These are phyloP conservation scores for Davidsoniella virescens DNA, from an alignment of 2,329 filamentous ascomycete species.

Conservation along the genomic window DNA sequence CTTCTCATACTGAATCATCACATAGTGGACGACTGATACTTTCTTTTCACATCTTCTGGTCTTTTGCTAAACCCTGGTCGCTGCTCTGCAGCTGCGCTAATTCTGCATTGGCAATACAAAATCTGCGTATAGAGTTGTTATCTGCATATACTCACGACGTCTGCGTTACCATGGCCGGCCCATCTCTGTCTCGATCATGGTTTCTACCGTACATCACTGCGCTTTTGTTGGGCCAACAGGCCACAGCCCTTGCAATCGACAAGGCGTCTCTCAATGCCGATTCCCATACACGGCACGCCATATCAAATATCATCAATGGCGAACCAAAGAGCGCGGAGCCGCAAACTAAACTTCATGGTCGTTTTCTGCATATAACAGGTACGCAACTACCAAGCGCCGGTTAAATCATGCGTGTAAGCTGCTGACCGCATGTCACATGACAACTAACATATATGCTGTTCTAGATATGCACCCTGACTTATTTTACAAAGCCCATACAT, in stretches of 20 bases:
- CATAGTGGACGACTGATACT: background rate
- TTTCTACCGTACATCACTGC: slow-evolving; percentile 2
- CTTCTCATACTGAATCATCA: too few species aligned
- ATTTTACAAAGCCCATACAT: slow-evolving; percentile 67
- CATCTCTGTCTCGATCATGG: slow-evolving; percentile 4
- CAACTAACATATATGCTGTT: slow-evolving; percentile 1
- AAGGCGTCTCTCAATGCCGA: background rate
- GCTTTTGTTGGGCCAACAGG: slow-evolving; percentile 7
- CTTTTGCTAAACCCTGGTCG: background rate
- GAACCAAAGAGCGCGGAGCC: too few species aligned
- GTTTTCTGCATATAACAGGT: slow-evolving; percentile 84
- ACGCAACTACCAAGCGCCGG: slow-evolving; percentile 17
- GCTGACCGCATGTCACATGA: background rate
- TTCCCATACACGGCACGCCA: background rate
- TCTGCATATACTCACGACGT: background rate
- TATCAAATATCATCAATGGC: too few species aligned
- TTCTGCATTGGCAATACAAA: background rate
- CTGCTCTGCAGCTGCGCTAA: background rate
- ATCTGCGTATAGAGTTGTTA: background rate
- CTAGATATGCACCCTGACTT: slow-evolving; percentile 83
- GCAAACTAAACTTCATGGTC: slow-evolving; percentile 37
- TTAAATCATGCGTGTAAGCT: too few species aligned
- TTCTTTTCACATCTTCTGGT: background rate
- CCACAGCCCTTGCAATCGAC: slow-evolving; percentile 2
- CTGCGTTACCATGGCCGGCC: background rate